A percentile compares a stretch with the other conserved stretches of the same genome.
These are phyloP conservation scores for Sclerospora graminicola DNA, from an alignment of 352 stramenopile species.

Conservation along the genomic window DNA sequence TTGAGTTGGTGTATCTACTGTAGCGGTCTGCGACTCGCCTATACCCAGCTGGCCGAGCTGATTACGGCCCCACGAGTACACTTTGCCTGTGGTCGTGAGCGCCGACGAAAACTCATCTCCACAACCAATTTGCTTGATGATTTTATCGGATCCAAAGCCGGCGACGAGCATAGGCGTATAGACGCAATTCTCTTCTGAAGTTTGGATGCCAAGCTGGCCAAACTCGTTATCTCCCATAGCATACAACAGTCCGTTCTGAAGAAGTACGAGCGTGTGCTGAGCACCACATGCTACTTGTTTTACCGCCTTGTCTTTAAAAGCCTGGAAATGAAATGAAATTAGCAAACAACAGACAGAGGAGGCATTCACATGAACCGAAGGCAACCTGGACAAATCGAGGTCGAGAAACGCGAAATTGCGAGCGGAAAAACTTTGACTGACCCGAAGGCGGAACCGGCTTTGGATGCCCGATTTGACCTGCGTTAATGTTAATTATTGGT, in stretches of 20 bases:
- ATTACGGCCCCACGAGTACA: constrained; percentile 67
- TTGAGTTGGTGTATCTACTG: constrained; percentile 39
- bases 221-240: constrained; percentile 69
- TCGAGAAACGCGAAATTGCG: constrained; percentile 58
- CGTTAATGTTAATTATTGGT: too few relatives aligned
- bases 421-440: constrained; percentile 75
- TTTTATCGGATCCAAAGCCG: constrained; percentile 16
- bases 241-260: constrained; percentile 47
- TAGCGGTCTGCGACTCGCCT: constrained; percentile 23
- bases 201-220: constrained; percentile 47
- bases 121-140: constrained; percentile 35
- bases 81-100: constrained; percentile 34
- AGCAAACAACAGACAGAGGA: background rate
- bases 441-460: constrained; percentile 36
- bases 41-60: constrained; percentile 63
- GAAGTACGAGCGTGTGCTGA: constrained; percentile 59
- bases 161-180: constrained; percentile 24
- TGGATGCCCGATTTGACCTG: constrained; percentile 56
- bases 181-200: constrained; percentile 24
- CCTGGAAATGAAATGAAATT: constrained; percentile 15
- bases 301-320: constrained; percentile 42
- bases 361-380: background rate
- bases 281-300: constrained; percentile 52
- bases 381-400: constrained; percentile 58
- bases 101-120: constrained; percentile 62